These are phyloP conservation scores for Globisporangium viniferum DNA, from an alignment of 352 stramenopile species.

Conservation along the genomic window DNA sequence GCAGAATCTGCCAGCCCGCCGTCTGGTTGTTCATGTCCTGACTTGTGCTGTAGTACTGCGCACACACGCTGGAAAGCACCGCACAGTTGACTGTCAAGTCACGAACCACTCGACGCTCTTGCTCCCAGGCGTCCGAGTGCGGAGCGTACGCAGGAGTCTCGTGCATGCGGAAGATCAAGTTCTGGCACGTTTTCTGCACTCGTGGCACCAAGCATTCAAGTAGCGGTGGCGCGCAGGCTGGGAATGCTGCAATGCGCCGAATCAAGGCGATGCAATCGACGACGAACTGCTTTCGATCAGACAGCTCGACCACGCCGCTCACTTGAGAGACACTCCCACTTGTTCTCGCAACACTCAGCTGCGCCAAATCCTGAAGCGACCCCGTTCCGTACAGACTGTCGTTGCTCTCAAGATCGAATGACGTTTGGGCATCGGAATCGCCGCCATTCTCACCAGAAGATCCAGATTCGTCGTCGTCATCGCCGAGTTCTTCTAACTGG, in stretches of 20 bases:
- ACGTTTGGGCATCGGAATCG: constrained; percentile 29
- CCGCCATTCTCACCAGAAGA: constrained; percentile 20
- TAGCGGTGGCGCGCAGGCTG: constrained; percentile 46
- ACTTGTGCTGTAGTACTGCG: constrained; percentile 57
- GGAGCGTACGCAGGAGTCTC: constrained; percentile 39
- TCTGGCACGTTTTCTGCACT: constrained; percentile 39
- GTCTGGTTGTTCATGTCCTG: constrained; percentile 54
- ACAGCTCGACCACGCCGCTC: constrained; percentile 45
- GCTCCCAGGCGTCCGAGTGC: constrained; percentile 41
- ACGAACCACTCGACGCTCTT: constrained; percentile 48
- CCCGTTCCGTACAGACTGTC: constrained; percentile 42
- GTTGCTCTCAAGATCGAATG: constrained; percentile 35
- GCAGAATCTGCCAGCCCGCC: constrained; percentile 60
- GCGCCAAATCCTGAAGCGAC: constrained; percentile 69
- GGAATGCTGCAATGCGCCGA: constrained; percentile 62
- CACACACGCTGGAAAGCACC: constrained; percentile 56
- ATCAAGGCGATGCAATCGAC: constrained; percentile 72
- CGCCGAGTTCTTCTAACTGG: constrained; percentile 62
- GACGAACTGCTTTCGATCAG: constrained; percentile 67
- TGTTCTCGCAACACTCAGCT: constrained; percentile 45
- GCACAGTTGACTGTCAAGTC: constrained; percentile 58
- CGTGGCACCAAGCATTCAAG: constrained; percentile 46
- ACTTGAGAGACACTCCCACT: constrained; percentile 26
- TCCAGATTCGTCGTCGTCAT: constrained; percentile 34
- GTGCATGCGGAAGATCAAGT: constrained; percentile 47